Base-by-base conservation (phyloP, 352 stramenopile species). In the Thalassiosira delicatula region DNA sequence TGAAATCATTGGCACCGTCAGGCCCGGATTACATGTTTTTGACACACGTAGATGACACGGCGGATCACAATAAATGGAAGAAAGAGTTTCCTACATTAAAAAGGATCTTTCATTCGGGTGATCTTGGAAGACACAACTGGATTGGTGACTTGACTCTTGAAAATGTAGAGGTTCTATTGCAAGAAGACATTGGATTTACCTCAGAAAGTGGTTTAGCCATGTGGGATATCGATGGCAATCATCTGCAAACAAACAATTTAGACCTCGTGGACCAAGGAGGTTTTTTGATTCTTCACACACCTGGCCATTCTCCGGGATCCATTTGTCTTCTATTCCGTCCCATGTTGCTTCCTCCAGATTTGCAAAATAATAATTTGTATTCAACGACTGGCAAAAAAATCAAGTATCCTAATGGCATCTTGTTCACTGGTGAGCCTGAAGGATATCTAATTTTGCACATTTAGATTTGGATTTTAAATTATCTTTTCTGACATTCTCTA, bases 1-100 rank as follows among this genome's bases (percentile, higher is more conserved):
- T 92, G 2, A 78, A 82, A 46, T 79, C 46, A 54, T 21, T 91
- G 11, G 72, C 72, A 25, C 23, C 44, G 32, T 51, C 59, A 44
- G 83, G 85, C 32, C 85, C 87, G 5, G 65, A 87, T 53, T 91
- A 90, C 63, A 29, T 92, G 32, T 77, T 91, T 21, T 70, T 92
- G 19, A 91, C 84, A 12, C 87, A 92, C 65, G 85, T 92, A 5
- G 87, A 92, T 79, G 87, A 92, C 75, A 91, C 87, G 21, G 85
- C 87, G 3, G 81, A 90, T 83, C 87, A 92, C 66, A 69, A 79
- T 25, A 78, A 88, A 59, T 92, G 87, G 87, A 77, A 77, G n/a
- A 44, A 69, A 3, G 60, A 90, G 19, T 92, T 85, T 78, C 78
- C 82, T 23, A 68, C 74, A 42, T 44, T 92, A 56, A 84, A 89